phyloP scores from a whole-genome alignment of 768 basidiomycete species.

The Boletus rufocinnamomeus region DNA sequence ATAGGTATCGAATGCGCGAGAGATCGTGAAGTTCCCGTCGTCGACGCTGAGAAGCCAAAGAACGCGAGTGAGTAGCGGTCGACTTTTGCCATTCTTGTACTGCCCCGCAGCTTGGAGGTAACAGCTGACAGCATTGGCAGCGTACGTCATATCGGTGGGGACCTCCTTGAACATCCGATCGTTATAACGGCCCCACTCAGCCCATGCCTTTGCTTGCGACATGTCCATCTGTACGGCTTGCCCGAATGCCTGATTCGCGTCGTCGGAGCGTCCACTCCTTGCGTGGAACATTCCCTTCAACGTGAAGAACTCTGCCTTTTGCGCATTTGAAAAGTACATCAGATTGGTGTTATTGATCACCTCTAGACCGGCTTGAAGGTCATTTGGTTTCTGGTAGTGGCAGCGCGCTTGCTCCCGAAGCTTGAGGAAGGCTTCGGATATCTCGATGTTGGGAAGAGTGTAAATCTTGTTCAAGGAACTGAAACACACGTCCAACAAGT shows the following conservation, averaged over 20 bases:
- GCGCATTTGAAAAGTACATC: constrained; percentile 91
- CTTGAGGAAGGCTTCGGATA: constrained; percentile 98
- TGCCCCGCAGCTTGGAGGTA: constrained; percentile 96
- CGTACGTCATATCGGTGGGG: constrained; percentile 70
- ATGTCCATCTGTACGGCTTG: constrained; percentile 97
- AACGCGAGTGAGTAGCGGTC: constrained; percentile 87
- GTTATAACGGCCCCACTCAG: constrained; percentile 94
- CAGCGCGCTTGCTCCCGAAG: constrained; percentile 97
- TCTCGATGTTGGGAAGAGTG: constrained; percentile 98
- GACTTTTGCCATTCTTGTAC: constrained; percentile 91
- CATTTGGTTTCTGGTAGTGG: constrained; percentile 93
- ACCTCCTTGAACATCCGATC: constrained; percentile 92
- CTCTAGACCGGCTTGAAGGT: constrained; percentile 91
- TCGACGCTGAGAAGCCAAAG: constrained; percentile 97
- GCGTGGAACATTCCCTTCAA: constrained; percentile 99
- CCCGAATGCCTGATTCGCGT: constrained; percentile 89
- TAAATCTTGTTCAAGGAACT: constrained; percentile 96
- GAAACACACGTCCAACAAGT: constrained; percentile 94
- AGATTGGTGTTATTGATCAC: constrained; percentile 99
- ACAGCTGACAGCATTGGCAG: constrained; percentile 92
- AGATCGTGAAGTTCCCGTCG: constrained; percentile 68
- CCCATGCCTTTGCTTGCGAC: constrained; percentile 95
- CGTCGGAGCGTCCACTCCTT: constrained; percentile 79
- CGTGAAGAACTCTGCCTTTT: constrained; percentile 99
- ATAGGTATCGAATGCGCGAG: constrained; percentile 88